Evolutionary conservation across 2,329 filamentous ascomycete genomes (phyloP), one percentile per base, ranked within the genome.

Genomic region (Dactylellina haptotyla): DNA sequence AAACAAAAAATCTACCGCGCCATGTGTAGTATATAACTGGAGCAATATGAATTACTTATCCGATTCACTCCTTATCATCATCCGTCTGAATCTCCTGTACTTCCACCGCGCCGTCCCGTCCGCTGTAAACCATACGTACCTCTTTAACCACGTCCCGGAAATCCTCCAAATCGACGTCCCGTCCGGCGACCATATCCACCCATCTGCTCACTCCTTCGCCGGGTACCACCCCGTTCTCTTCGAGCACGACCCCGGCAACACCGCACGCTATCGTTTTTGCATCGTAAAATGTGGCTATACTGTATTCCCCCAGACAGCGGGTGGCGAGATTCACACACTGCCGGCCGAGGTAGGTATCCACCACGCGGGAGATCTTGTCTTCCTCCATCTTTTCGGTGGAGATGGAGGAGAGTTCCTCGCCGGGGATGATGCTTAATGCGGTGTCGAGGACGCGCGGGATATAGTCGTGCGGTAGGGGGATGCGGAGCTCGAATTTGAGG

Each of bases 401-500:
- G 39, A 75, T 76, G 4, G 32, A 37, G 16, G 76, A 76, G 48
- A 75, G 78, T 45, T 72, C 56, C 14, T 76, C 73, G 39, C 61
- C 75, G 9, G 48, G 56, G 54, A 74, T 57, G 3, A 77, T 45
- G 16, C 67, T 57, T 32, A 79, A 58, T 3, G 76, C 75, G 45
- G 56, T 32, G 18, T 79, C 76, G 0, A 81, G 76, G 37, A 79
- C 77, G 5, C 79, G 75, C 10, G 77, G 75, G 10, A 81, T 76
- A 56, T 78, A 80, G 20, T 80, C 79, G 46, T 79, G 76, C n/a
- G 80, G 79, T 1, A 79, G 62, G 2, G 79, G 69, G 12, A 79
- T 45, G 20, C 78, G 76, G n/a, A 80, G 73, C 43, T 80, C 79
- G 64, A 81, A 80, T 28, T 76, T 77, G 12, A 81, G 73, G 18